Evolutionary conservation across 345 rosid species (phyloP), one percentile per base, ranked within the genome.

Genomic region (Toxicodendron radicans): DNA sequence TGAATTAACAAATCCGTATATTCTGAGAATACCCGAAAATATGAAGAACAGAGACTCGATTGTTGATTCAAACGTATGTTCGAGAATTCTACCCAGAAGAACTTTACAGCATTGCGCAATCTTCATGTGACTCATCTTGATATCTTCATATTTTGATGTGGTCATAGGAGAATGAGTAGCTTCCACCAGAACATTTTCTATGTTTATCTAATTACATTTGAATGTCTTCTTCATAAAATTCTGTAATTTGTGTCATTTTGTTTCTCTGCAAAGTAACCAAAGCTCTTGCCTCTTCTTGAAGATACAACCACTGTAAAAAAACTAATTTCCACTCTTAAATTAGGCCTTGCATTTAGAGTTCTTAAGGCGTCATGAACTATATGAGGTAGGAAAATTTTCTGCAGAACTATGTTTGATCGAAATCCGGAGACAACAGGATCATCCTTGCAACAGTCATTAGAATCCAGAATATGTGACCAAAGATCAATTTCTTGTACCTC

Each of bases 141-240:
- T 6, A 16, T 18, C 24, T 54, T 54, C 58, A 20, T 17, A 3
- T 10, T 54, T 18, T 54, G 58, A 54, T 54, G 10, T 54, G 58
- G 8, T 14, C 43, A 54, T 54, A 54, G 58, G 58, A 54, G 58
- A 54, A 7, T 33, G 66, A 13, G 33, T 20, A 33, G 43, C 43
- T 64, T 64, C 68, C 68, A 64, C 68, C 24, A 41, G 49, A 64
- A 35, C 65, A 48, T 14, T 64, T 66, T 41, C 38, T 54, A 7
- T 13, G 58, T n/a, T 18, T 54, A 18, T 20, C 20, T 18, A 54
- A 48, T 43, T 43, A 43, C 48, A 4, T 48, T 12, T 48, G 13
- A 17, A 48, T 48, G 16, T 48, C 12, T 48, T 48, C 17, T 48
- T 48, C 17, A 11, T 48, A 11, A 12, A 48, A 12, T 48, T 14